These are phyloP conservation scores for Parathielavia hyrcaniae DNA, from an alignment of 495 filamentous ascomycete species.

Conservation along the genomic window DNA sequence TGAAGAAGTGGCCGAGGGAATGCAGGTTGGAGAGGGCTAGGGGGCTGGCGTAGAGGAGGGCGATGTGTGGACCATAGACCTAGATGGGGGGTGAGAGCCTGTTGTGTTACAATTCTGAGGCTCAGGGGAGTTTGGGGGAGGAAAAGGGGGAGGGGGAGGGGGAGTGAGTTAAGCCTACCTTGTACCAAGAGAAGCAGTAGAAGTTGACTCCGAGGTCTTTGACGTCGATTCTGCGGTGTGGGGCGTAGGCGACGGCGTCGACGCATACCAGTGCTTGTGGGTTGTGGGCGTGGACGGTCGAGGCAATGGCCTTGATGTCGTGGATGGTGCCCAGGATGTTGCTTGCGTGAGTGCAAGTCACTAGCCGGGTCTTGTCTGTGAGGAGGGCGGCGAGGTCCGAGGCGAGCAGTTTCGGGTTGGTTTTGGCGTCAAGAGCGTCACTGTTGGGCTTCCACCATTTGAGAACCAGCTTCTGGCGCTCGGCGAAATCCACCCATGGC, in stretches of 20 bases:
- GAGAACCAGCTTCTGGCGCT: conserved; percentile 48
- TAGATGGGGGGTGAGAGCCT: too few relatives aligned
- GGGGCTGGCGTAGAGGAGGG: conserved; percentile 57
- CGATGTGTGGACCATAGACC: conserved; percentile 66
- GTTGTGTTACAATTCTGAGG: not conserved
- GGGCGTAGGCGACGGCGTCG: conserved; percentile 66
- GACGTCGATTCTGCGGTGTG: conserved; percentile 63
- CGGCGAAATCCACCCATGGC: conserved; percentile 60
- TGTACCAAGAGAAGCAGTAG: conserved; percentile 73
- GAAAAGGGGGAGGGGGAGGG: not conserved
- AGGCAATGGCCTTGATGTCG: conserved; percentile 51
- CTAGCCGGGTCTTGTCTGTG: conserved; percentile 53
- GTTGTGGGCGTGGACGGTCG: conserved; percentile 43
- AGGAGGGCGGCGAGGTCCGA: conserved; percentile 50
- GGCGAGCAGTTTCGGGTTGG: conserved; percentile 50
- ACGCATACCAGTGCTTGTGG: conserved; percentile 41
- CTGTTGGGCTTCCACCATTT: conserved; percentile 59
- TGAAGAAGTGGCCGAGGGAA: conserved; percentile 63
- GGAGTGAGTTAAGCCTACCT: conserved; percentile 33
- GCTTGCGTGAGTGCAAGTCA: conserved; percentile 61
- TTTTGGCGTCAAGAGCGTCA: conserved; percentile 4
- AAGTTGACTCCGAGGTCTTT: conserved; percentile 60
- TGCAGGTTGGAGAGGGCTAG: conserved; percentile 44
- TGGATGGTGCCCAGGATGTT: conserved; percentile 69
- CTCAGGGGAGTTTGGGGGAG: not conserved